Base-by-base conservation (phyloP, 108 stramenopile species). In the Epipyxis sp. region DNA sequence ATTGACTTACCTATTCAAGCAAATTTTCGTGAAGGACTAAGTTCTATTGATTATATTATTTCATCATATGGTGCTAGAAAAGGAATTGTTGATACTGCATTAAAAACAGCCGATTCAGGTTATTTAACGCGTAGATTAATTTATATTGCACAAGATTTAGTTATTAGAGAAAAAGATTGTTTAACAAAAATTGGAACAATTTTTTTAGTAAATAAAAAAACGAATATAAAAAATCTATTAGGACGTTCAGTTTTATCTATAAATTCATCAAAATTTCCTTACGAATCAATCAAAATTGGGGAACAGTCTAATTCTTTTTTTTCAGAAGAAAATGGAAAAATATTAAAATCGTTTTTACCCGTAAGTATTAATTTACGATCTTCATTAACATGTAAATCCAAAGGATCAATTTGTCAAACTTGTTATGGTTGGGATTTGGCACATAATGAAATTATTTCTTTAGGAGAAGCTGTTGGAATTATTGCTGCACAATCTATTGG, bases 51-150 rank as follows among this genome's bases (percentile, higher is more conserved):
- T 65, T 65, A 65, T 65, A 65, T 65, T 32, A 65, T 65, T 65
- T 65, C 61, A 32, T 65, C 61, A 16, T 65, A 65, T 65, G 61
- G 61, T 32, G 61, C 61, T 32, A 16, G 61, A 65, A 65, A 65
- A 65, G 61, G 61, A 65, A 65, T 65, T 65, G 61, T 65, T 32
- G 61, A 65, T 65, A 65, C 61, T 32, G 61, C 61, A 32, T 65
- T 65, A 65, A 65, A 65, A 65, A 65, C 61, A 65, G 61, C 61
- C 20, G 61, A 65, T 65, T 65, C 61, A 32, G 61, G 61, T 65
- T 65, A 65, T 65, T 65, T 65, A 32, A 65, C 61, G 20, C 61
- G 61, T 65, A 16, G 61, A 65, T 65, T 65, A 65, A 65, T 65
- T 65, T 65, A 65, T 65, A 65, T 32, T 32, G 61, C 61, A 32